Evolutionary conservation across 148 eudicot genomes (phyloP).

Genomic region (Nyssa sinensis): DNA sequence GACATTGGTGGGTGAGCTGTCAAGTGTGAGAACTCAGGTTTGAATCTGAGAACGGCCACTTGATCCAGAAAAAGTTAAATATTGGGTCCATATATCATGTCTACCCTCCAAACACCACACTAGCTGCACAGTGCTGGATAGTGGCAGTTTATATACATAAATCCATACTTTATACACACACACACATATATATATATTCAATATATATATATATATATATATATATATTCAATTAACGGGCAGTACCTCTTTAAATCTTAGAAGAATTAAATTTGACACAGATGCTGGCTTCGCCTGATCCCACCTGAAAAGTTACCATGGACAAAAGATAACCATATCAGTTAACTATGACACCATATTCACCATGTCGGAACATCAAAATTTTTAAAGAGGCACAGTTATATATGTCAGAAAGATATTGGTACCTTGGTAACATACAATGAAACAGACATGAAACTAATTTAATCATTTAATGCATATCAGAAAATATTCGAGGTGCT

Average conservation of each 20-base stretch:
- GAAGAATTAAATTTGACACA: conserved; percentile 74
- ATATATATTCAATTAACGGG: not conserved
- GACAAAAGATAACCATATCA: conserved; percentile 1
- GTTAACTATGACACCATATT: not conserved
- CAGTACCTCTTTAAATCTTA: conserved; percentile 84
- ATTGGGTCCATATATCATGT: no score
- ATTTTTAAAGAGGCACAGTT: not conserved
- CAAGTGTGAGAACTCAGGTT: not conserved
- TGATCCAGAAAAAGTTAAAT: no score
- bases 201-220: not conserved
- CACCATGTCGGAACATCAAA: not conserved
- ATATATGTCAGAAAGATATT: not conserved
- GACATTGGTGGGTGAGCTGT: not conserved
- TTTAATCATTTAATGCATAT: not conserved
- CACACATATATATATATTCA: not conserved
- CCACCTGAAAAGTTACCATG: conserved; percentile 54
- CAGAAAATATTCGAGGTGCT: not conserved
- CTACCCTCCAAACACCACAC: no score
- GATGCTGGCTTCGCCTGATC: conserved; percentile 81
- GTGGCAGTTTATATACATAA: not conserved
- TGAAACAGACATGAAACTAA: conserved; percentile 1
- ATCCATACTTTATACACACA: no score
- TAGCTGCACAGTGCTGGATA: not conserved
- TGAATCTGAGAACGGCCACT: no score
- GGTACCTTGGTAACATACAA: not conserved